Evolutionary conservation across 2,329 filamentous ascomycete species (phyloP).

Genomic region (Cryphonectria parasitica): DNA sequence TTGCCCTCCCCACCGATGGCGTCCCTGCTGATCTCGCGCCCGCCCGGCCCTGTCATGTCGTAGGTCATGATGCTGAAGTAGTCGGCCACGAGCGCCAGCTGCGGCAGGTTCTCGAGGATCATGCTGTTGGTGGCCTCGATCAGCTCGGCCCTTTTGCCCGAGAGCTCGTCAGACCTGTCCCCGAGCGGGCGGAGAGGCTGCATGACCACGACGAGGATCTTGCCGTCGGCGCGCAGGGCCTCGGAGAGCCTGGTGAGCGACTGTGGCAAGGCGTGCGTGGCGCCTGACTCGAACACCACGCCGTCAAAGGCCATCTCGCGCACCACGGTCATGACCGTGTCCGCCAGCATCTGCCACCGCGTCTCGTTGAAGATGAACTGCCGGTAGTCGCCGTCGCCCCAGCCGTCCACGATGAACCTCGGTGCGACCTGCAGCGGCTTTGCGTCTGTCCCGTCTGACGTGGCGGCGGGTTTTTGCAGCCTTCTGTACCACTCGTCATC

Average conservation of each 20-base stretch:
- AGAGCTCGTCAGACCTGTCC: conserved; percentile 17
- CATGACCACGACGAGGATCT: conserved; percentile 32
- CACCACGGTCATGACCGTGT: conserved; percentile 28
- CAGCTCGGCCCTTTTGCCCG: conserved; percentile 7
- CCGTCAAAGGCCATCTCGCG: conserved; percentile 30
- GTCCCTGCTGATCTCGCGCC: conserved; percentile 19
- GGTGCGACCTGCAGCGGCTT: conserved; percentile 28
- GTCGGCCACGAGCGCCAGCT: conserved; percentile 29
- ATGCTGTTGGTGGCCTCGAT: conserved; percentile 17
- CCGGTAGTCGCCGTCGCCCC: conserved; percentile 30
- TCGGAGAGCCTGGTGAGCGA: conserved; percentile 28
- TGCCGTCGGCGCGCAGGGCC: conserved; percentile 26
- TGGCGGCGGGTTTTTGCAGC: conserved; percentile 16
- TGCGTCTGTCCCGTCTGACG: not conserved
- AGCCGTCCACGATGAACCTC: conserved; percentile 32
- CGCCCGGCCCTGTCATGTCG: conserved; percentile 31
- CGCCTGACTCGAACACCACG: conserved; percentile 32
- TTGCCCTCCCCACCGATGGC: conserved; percentile 15
- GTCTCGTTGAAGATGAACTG: conserved; percentile 32
- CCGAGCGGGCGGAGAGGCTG: conserved; percentile 27
- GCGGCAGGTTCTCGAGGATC: conserved; percentile 26
- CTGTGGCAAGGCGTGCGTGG: conserved; percentile 29
- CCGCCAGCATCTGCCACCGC: conserved; percentile 29
- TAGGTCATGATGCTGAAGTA: conserved; percentile 34
- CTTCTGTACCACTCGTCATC: conserved; percentile 28